phyloP scores from a whole-genome alignment of 2,329 filamentous ascomycete genomes.

The Pestalotiopsis fici region DNA sequence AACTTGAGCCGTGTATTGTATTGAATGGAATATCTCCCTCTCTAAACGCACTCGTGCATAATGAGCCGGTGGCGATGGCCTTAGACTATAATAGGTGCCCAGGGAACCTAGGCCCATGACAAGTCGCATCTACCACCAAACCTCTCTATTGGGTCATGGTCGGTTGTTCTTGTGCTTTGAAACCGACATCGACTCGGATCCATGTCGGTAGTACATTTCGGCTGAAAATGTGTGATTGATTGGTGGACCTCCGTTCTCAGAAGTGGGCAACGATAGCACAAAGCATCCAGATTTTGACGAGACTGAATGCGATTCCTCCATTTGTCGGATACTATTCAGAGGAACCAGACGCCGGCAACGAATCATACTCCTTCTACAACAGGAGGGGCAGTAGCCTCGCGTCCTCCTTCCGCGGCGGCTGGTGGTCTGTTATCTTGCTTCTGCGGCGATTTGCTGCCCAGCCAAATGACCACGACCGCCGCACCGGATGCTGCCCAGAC shows the following conservation, averaged over 20 bases:
- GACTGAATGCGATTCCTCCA: neutral
- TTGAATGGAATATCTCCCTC: neutral
- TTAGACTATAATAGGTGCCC: no score
- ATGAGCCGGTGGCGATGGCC: neutral
- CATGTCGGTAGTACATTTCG: neutral
- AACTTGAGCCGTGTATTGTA: neutral
- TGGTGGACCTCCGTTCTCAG: neutral
- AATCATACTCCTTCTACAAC: neutral
- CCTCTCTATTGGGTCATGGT: no score
- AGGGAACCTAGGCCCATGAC: no score
- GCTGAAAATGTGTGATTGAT: neutral
- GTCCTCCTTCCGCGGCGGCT: neutral
- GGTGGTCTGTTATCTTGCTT: neutral
- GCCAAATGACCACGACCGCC: constrained; percentile 30
- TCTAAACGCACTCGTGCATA: neutral
- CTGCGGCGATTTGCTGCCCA: constrained; percentile 28
- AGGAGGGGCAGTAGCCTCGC: neutral
- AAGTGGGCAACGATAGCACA: neutral
- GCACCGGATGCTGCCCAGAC: constrained; percentile 36
- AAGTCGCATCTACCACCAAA: no score
- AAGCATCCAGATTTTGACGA: neutral
- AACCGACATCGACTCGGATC: neutral
- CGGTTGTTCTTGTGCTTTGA: no score
- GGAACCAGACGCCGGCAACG: neutral
- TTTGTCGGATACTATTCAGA: neutral